A percentile compares a stretch with the other conserved stretches of the same genome.
Evolutionary conservation across 2,329 filamentous ascomycete genomes (phyloP).

Genomic region (Pseudogymnoascus sp.): DNA sequence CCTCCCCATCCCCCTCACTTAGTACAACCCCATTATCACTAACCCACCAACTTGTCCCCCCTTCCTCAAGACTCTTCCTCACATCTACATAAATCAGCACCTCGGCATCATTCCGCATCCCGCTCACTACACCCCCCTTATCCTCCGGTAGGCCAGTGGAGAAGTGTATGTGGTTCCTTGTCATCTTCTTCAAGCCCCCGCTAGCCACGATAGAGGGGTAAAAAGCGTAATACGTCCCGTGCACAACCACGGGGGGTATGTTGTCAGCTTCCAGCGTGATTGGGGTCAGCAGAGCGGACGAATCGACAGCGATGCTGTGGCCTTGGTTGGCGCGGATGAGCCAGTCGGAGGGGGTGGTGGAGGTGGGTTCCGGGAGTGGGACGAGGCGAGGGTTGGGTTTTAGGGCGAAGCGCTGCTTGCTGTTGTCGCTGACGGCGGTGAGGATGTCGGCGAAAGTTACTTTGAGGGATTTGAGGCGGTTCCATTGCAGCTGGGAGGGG

Average conservation of each 20-base stretch:
- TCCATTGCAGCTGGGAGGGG: constrained; percentile 27
- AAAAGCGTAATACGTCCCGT: constrained; percentile 80
- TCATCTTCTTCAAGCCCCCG: constrained; percentile 76
- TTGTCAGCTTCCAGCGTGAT: constrained; percentile 52
- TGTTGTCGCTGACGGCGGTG: constrained; percentile 62
- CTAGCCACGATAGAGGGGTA: constrained; percentile 68
- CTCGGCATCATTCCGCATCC: constrained; percentile 73
- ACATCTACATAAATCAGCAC: constrained; percentile 73
- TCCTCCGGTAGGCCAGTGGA: constrained; percentile 59
- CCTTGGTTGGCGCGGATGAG: constrained; percentile 94
- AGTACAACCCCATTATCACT: constrained; percentile 74
- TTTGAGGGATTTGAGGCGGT: constrained; percentile 55
- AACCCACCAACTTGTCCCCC: constrained; percentile 62
- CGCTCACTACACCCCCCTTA: constrained; percentile 54
- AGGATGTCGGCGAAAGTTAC: constrained; percentile 70
- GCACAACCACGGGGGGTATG: constrained; percentile 63
- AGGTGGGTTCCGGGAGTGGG: constrained; percentile 22
- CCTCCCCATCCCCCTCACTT: constrained; percentile 49
- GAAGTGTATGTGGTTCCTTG: constrained; percentile 83
- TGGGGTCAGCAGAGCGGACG: constrained; percentile 62
- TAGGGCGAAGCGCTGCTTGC: constrained; percentile 86
- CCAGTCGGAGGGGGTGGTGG: constrained; percentile 44
- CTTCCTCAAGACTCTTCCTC: constrained; percentile 53
- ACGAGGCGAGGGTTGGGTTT: constrained; percentile 43
- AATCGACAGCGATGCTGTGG: constrained; percentile 69